Evolutionary conservation across 176 grass and related monocot genomes (phyloP), one percentile per base, ranked within the genome.

Genomic region (Raddia distichophylla): DNA sequence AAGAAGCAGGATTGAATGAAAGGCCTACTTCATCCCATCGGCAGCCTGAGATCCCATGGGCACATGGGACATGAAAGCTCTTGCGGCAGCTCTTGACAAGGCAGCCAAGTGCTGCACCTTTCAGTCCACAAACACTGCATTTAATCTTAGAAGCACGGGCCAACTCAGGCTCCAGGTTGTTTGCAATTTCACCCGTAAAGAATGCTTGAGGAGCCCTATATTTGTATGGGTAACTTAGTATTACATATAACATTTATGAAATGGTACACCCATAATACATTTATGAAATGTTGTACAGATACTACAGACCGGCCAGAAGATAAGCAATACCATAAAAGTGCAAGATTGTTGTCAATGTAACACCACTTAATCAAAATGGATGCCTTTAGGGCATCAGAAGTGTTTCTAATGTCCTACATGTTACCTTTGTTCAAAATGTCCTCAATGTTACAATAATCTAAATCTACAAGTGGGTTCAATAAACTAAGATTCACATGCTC

Each of bases 91-190:
- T 95, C 85, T 86, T 95, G 45, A 88, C 81, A 89, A 93, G 94
- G 70, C 93, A 99, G 15, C 96, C 93, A 64, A 99, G 90, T 68
- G 96, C 96, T 73, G 96, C 96, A 43, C 96, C 96, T 85, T 99
- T 99, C 55, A 99, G 77, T 40, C 89, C 91, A 65, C 93, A 99
- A 77, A 89, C 84, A 77, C 82, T 88, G 47, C 96, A 99, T 73
- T 99, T 99, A 69, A 99, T 99, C 80, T 99, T 99, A 34, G 89
- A 94, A 40, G 96, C 82, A 65, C 96, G 88, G 42, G 64, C 84
- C 73, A 99, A 79, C 79, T 95, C 93, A 59, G 84, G 80, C 73
- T 95, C 93, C 65, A 99, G 74, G 65, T 93, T 93, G 72, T 93
- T 91, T 75, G 60, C 82, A 68, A 61, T 87, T 34, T 93, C 96